Evolutionary conservation across 352 stramenopile species (phyloP).

Genomic region (Pythium plurisporium): DNA sequence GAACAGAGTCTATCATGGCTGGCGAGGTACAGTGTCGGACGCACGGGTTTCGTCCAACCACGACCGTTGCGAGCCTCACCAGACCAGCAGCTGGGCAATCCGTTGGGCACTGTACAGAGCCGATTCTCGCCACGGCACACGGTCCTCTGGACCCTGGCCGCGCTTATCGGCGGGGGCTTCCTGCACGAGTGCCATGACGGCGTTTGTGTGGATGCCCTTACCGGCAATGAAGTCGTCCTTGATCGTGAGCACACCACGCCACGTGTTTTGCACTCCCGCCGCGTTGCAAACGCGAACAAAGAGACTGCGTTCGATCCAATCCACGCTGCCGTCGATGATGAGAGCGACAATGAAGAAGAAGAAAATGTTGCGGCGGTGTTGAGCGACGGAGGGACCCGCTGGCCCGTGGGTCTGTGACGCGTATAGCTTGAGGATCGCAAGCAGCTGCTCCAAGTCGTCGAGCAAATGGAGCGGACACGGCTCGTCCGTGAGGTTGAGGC

Average conservation of each 20-base stretch:
- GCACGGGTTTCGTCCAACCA: too few species aligned
- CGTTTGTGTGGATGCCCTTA: slow-evolving; percentile 30
- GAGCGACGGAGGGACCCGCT: neutral
- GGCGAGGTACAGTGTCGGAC: too few species aligned
- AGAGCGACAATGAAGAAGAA: slow-evolving; percentile 42
- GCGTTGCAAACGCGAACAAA: slow-evolving; percentile 41
- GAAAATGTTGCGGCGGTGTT: slow-evolving; percentile 40
- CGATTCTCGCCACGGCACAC: slow-evolving; percentile 28
- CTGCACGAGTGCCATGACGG: slow-evolving; percentile 31
- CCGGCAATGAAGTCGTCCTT: slow-evolving; percentile 38
- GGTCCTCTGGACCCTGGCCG: slow-evolving; percentile 5
- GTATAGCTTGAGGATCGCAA: slow-evolving; percentile 23
- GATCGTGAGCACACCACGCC: slow-evolving; percentile 31
- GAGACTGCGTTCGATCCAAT: slow-evolving; percentile 36
- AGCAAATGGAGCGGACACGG: slow-evolving; percentile 29
- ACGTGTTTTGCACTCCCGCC: slow-evolving; percentile 32
- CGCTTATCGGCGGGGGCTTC: neutral
- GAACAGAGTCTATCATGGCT: too few species aligned
- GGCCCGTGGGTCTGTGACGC: neutral
- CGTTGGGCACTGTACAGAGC: slow-evolving; percentile 25
- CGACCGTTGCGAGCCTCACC: too few species aligned
- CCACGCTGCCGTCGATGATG: slow-evolving; percentile 43
- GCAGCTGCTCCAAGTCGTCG: slow-evolving; percentile 32
- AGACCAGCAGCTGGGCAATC: slow-evolving; percentile 26
- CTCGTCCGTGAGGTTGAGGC: slow-evolving; percentile 12